Base-by-base conservation (phyloP, 305 asterid genomes). In the Rubia peregrina region DNA sequence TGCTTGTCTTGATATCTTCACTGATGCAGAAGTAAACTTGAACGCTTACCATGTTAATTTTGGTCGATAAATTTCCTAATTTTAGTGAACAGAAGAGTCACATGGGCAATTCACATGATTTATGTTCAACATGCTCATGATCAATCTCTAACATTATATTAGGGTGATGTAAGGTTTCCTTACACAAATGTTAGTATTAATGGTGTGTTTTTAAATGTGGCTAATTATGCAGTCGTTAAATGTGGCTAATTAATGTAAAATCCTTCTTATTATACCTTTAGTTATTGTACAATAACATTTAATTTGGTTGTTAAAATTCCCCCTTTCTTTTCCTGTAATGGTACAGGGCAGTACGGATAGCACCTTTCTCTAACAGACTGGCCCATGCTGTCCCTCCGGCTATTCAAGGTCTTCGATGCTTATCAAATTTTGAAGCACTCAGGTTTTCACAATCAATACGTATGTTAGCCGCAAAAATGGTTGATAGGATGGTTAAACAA, bases 301-400 rank as follows among this genome's bases (percentile, higher is more conserved):
- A n/a, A 19, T 67, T n/a, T 53, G 40, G 24, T 67, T n/a, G 19
- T 68, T 14, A 22, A 16, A 70, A 19, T 5, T 68, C 19, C 24
- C 49, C 46, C 44, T 33, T 55, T 65, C 72, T 73, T 76, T 79
- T 53, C 7, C 21, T 73, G 56, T 76, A 19, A 66, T 81, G 73
- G 63, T 72, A 72, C 96, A 93, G 98, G 96, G 99, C 96, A 73
- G 97, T 94, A 24, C 95, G 99, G 26, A 83, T 94, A 78, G 99
- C 99, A 72, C 99, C 99, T 70, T 94, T 94, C 85, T 94, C 99
- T 48, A 94, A 94, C 83, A 85, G 99, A 84, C 84, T 94, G 88
- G 96, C 99, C 76, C 96, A 94, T 79, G 87, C 88, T 66, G 97
- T 86, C 80, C 96, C 96, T 78, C 76, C 96, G 56, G 80, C 85